Conservation (phyloP, 441 rosid genomes). For the Pelargonium citronellum region DNA sequence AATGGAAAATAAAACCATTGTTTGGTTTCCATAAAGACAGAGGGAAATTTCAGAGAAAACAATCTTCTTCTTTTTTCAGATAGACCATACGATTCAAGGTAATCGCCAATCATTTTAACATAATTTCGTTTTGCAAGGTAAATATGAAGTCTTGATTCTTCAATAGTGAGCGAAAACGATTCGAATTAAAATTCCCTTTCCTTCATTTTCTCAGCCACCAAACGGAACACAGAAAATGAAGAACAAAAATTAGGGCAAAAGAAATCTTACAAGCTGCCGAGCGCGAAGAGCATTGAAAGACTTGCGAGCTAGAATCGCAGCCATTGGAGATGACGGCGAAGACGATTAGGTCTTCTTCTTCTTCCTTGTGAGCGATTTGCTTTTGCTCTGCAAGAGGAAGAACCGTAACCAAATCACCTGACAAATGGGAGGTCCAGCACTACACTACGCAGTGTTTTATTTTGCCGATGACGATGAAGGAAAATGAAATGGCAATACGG, state of each 20-base stretch:
- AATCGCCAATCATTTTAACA: neutral
- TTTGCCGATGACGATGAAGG: too few species aligned
- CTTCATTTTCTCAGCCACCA: slow-evolving; percentile 17
- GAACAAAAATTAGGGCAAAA: slow-evolving; percentile 15
- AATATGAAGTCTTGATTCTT: neutral
- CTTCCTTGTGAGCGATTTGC: neutral
- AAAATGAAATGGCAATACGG: too few species aligned
- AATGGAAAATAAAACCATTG: neutral
- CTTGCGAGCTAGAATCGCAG: slow-evolving; percentile 76
- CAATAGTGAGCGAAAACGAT: neutral
- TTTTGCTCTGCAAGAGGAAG: neutral
- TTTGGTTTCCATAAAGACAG: neutral
- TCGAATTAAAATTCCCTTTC: neutral
- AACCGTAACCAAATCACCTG: neutral
- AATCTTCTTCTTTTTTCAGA: neutral
- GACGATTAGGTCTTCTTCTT: neutral
- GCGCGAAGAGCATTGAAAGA: slow-evolving; percentile 63
- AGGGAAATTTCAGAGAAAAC: neutral
- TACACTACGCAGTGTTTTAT: too few species aligned
- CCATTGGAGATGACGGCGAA: slow-evolving; percentile 36
- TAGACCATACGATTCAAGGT: neutral
- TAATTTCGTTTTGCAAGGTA: neutral
- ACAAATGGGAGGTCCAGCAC: neutral
- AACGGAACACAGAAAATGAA: slow-evolving; percentile 1
- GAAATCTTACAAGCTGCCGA: slow-evolving; percentile 62